Conservation (phyloP, 2,329 filamentous ascomycete species). For the Exophiala viscosa region DNA sequence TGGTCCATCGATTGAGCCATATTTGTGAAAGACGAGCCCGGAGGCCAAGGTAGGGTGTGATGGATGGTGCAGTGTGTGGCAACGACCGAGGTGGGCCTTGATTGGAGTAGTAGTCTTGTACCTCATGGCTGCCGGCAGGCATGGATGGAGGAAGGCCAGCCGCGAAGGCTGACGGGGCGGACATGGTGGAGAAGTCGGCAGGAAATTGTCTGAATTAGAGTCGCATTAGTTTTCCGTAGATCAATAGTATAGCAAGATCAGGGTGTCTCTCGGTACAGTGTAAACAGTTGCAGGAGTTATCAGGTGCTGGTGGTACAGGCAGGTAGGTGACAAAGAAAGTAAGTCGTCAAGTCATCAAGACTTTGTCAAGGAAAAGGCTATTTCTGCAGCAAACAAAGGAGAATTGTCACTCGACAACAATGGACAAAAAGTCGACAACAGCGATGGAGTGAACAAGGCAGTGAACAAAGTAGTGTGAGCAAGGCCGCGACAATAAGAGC, state of each 20-base stretch:
- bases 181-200: conserved; percentile 26
- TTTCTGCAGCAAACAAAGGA: conserved; percentile 22
- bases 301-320: conserved; percentile 7
- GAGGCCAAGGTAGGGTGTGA: conserved; percentile 89
- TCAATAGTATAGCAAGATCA: not conserved
- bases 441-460: conserved; percentile 9
- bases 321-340: conserved; percentile 12
- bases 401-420: conserved; percentile 18
- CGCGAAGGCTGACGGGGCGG: conserved; percentile 42
- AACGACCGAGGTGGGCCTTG: conserved; percentile 54
- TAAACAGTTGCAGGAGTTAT: not conserved
- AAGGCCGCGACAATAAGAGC: conserved; percentile 17
- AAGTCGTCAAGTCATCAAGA: conserved; percentile 17
- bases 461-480: conserved; percentile 7
- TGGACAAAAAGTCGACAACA: conserved; percentile 9
- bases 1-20: conserved; percentile 97
- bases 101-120: conserved; percentile 57
- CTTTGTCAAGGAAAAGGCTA: conserved; percentile 9
- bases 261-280: not conserved
- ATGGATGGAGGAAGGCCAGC: conserved; percentile 56
- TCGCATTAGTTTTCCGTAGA: not conserved
- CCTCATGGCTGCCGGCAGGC: conserved; percentile 57
- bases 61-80: conserved; percentile 62
- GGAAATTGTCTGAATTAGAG: conserved; percentile 24
- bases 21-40: conserved; percentile 86